phyloP scores from a whole-genome alignment of 176 grass and related monocot genomes.

The Cocos nucifera region DNA sequence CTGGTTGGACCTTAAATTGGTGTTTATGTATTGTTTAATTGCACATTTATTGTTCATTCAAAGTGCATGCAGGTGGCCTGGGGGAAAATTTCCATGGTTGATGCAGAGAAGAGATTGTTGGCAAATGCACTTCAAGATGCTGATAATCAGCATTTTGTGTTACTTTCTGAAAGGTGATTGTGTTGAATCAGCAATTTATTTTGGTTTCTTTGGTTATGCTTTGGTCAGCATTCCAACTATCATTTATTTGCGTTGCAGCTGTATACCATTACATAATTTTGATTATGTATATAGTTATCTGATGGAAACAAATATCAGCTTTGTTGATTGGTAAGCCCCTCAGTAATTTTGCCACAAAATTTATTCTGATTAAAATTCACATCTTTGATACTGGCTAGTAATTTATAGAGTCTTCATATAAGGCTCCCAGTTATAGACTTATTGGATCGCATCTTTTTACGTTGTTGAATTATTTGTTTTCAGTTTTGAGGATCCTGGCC shows the following conservation, averaged over 20 bases:
- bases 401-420: no score
- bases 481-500: no score
- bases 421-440: no score
- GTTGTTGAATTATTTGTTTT: no score
- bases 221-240: constrained; percentile 1
- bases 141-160: constrained; percentile 96
- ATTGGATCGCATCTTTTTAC: no score
- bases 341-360: constrained; percentile 1
- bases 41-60: neutral
- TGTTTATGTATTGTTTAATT: neutral
- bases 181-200: neutral
- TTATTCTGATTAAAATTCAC: no score
- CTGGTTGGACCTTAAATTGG: neutral
- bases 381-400: no score
- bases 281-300: constrained; percentile 99
- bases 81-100: constrained; percentile 95
- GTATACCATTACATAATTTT: constrained; percentile 93
- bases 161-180: constrained; percentile 81
- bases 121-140: constrained; percentile 77
- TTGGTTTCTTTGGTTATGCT: neutral
- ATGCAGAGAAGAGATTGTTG: constrained; percentile 93
- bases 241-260: constrained; percentile 41
- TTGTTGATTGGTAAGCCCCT: constrained; percentile 82
- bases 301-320: constrained; percentile 91
- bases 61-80: constrained; percentile 51